Evolutionary conservation across 2,329 filamentous ascomycete genomes (phyloP).

Genomic region (Neophaeococcomyces aloes): DNA sequence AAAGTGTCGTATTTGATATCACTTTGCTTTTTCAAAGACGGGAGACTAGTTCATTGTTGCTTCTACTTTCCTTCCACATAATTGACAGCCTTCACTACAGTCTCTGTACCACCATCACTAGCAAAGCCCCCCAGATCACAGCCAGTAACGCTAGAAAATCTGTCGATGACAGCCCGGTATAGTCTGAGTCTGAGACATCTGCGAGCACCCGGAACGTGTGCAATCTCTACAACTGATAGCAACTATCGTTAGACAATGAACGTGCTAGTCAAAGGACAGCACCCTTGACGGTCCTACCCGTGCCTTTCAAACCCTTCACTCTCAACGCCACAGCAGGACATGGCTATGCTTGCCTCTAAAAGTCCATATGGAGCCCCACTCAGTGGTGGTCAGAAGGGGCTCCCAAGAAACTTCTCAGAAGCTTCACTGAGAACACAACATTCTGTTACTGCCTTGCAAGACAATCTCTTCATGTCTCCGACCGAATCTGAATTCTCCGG

Average conservation of each 20-base stretch:
- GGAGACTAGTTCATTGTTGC: no score
- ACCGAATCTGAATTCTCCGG: slow-evolving; percentile 92
- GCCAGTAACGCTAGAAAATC: background rate
- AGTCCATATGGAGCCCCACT: slow-evolving; percentile 28
- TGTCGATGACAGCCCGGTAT: background rate
- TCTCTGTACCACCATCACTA: no score
- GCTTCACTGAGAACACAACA: slow-evolving; percentile 26
- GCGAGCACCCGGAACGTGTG: background rate
- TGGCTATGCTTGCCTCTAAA: slow-evolving; percentile 35
- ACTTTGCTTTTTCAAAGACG: no score
- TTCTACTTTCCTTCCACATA: no score
- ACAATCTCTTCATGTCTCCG: slow-evolving; percentile 57
- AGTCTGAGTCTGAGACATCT: slow-evolving; percentile 3
- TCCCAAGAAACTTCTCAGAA: slow-evolving; percentile 18
- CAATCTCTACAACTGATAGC: background rate
- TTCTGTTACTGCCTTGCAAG: slow-evolving; percentile 29
- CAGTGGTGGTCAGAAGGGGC: slow-evolving; percentile 18
- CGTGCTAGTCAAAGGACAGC: background rate
- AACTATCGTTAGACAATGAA: background rate
- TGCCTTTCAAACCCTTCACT: background rate
- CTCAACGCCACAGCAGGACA: background rate
- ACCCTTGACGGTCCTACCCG: background rate
- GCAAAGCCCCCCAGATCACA: no score
- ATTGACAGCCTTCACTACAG: no score
- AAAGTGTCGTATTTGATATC: background rate